Conservation (phyloP, 2,329 filamentous ascomycete species). For the Arthrocladium fulminans region DNA sequence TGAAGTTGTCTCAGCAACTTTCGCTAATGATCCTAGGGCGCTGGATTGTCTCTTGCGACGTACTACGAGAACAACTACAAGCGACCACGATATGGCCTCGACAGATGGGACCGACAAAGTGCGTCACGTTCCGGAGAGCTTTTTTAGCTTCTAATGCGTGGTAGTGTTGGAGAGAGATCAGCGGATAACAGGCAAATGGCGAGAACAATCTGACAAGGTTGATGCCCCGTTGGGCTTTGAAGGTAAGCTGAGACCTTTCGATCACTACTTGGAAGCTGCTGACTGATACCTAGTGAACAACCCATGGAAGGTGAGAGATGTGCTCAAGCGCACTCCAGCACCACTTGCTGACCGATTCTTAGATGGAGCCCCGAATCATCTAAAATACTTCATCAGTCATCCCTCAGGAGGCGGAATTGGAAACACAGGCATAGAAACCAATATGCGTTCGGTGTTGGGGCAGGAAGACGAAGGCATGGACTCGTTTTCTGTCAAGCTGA, state of each 20-base stretch:
- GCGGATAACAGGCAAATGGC: slow-evolving; percentile 51
- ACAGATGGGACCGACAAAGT: slow-evolving; percentile 60
- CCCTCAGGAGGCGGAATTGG: too few relatives aligned
- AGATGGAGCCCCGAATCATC: slow-evolving; percentile 33
- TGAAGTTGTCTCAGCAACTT: not conserved
- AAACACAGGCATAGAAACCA: too few relatives aligned
- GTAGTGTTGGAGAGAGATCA: slow-evolving; percentile 60
- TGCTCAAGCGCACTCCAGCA: not conserved
- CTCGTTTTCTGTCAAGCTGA: too few relatives aligned
- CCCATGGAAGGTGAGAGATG: slow-evolving; percentile 51
- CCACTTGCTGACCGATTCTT: not conserved
- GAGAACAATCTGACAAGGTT: slow-evolving; percentile 53
- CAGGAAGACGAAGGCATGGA: too few relatives aligned
- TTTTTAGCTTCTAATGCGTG: slow-evolving; percentile 9
- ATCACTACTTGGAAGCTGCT: too few relatives aligned
- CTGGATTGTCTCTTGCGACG: slow-evolving; percentile 48
- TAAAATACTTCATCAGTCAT: not conserved
- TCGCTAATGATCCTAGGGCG: slow-evolving; percentile 33
- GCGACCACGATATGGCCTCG: slow-evolving; percentile 49
- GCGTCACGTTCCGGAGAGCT: slow-evolving; percentile 26
- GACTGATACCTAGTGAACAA: slow-evolving; percentile 50
- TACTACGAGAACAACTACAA: slow-evolving; percentile 57
- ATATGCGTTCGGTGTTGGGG: too few relatives aligned
- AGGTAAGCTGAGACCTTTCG: slow-evolving; percentile 16
- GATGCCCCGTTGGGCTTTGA: slow-evolving; percentile 55